Percentiles rank a stretch among this genome's conserved stretches.
phyloP scores from a whole-genome alignment of 2,329 filamentous ascomycete species.

The Aaosphaeria arxii region DNA sequence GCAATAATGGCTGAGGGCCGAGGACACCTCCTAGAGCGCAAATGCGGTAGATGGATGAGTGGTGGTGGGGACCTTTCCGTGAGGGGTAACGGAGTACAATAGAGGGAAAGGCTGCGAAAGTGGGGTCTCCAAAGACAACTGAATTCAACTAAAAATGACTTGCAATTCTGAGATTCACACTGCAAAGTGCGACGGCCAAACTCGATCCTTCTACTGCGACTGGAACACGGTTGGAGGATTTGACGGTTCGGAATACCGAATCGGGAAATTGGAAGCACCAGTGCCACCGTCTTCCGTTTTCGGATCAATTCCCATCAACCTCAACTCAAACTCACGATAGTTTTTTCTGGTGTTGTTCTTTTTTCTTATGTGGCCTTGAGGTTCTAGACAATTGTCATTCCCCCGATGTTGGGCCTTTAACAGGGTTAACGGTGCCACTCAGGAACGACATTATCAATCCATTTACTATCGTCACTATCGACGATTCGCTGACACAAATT shows the following conservation, averaged over 20 bases:
- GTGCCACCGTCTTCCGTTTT: background rate
- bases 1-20: too few relatives aligned
- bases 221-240: background rate
- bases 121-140: background rate
- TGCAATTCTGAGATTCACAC: background rate
- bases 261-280: background rate
- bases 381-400: background rate
- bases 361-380: background rate
- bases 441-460: background rate
- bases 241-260: background rate
- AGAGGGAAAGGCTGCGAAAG: background rate
- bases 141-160: background rate
- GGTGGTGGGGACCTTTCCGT: background rate
- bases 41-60: background rate
- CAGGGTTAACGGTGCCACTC: background rate
- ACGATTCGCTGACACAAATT: too few relatives aligned
- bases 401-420: background rate
- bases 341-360: background rate
- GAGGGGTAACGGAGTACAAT: background rate
- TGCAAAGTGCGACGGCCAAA: background rate
- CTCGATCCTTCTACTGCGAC: too few relatives aligned
- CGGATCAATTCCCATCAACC: background rate
- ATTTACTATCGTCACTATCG: background rate
- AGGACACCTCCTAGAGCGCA: too few relatives aligned
- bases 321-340: background rate